phyloP scores from a whole-genome alignment of 2,329 filamentous ascomycete genomes.

The Stylonectria norvegica region DNA sequence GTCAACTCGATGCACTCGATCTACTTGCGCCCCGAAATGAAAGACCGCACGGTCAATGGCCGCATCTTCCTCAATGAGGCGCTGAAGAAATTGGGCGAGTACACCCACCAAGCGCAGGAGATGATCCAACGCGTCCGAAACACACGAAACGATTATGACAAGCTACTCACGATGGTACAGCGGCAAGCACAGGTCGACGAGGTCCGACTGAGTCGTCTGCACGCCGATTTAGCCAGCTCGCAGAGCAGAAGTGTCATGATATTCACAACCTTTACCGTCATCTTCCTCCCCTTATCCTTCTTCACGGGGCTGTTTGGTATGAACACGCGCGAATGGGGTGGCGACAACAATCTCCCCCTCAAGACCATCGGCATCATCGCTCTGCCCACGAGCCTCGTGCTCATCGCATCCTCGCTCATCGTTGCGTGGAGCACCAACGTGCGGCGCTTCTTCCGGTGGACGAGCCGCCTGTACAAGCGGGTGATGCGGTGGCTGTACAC shows the following conservation, averaged over 20 bases:
- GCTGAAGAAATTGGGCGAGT: constrained; percentile 51
- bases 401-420: constrained; percentile 51
- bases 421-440: constrained; percentile 53
- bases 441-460: constrained; percentile 30
- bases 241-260: constrained; percentile 64
- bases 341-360: constrained; percentile 42
- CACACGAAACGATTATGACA: constrained; percentile 61
- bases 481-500: constrained; percentile 21
- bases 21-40: constrained; percentile 41
- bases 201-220: constrained; percentile 58
- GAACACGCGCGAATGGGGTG: constrained; percentile 61
- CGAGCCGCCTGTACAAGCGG: constrained; percentile 13
- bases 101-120: constrained; percentile 50
- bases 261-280: constrained; percentile 61
- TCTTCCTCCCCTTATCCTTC: constrained; percentile 62
- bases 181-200: constrained; percentile 65
- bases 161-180: constrained; percentile 64
- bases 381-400: constrained; percentile 43
- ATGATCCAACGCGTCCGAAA: constrained; percentile 57
- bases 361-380: constrained; percentile 46
- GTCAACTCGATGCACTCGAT: constrained; percentile 46
- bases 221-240: constrained; percentile 59
- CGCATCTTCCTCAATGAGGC: constrained; percentile 52
- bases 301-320: constrained; percentile 65
- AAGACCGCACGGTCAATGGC: constrained; percentile 42